Percentiles rank a stretch among this genome's conserved stretches.
Conservation (phyloP, 164 flowering plant genomes). For the Houttuynia cordata region DNA sequence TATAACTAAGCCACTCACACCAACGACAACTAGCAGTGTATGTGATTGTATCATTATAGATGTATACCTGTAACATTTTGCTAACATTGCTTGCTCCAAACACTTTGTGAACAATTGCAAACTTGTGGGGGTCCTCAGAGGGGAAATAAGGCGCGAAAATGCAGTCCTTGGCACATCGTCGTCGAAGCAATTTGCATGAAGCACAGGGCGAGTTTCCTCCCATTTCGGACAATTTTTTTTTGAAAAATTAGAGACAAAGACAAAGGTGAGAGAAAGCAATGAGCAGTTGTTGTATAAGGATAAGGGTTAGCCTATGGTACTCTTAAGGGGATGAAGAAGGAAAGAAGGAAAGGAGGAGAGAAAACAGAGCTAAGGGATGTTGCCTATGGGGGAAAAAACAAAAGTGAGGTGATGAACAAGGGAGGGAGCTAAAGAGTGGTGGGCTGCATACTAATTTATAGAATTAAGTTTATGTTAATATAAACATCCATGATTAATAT, state of each 20-base stretch:
- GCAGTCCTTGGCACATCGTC: constrained; percentile 87
- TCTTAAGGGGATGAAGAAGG: not conserved
- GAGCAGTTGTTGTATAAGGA: too few species aligned
- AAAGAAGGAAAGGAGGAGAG: not conserved
- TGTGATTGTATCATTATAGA: too few species aligned
- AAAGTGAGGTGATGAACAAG: not conserved
- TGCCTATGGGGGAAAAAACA: too few species aligned
- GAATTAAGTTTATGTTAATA: too few species aligned
- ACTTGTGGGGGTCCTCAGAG: constrained; percentile 73
- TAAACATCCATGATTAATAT: too few species aligned
- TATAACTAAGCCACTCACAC: too few species aligned
- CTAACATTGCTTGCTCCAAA: constrained; percentile 90
- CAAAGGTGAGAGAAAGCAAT: too few species aligned
- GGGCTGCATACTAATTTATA: too few species aligned
- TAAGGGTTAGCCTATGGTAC: not conserved
- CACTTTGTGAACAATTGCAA: constrained; percentile 79
- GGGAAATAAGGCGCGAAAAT: constrained; percentile 86
- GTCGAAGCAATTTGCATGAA: constrained; percentile 77
- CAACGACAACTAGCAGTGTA: too few species aligned
- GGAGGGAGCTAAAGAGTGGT: not conserved
- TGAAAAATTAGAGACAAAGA: too few species aligned
- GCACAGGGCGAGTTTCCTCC: constrained; percentile 82
- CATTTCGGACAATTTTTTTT: constrained; percentile 16
- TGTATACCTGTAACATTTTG: constrained; percentile 78
- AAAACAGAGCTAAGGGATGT: not conserved